phyloP scores from a whole-genome alignment of 2,329 filamentous ascomycete genomes.

The Aureobasidium vineae region DNA sequence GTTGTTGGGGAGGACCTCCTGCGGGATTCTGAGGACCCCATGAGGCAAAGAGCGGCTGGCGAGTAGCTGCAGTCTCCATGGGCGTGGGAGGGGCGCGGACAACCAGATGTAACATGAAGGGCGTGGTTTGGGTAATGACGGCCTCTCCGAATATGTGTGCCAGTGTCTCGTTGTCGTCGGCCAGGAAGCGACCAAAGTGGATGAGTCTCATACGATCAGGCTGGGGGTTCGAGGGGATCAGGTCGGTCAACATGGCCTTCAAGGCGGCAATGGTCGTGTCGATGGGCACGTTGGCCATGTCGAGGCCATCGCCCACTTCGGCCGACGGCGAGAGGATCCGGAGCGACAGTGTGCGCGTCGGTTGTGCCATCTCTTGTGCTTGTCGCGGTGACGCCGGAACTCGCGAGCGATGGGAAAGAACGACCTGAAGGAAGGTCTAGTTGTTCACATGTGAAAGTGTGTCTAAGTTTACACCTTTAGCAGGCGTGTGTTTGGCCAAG shows the following conservation, averaged over 20 bases:
- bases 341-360: constrained; percentile 21
- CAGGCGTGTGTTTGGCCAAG: not conserved
- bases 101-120: constrained; percentile 39
- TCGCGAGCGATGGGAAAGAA: not conserved
- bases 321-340: constrained; percentile 27
- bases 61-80: constrained; percentile 4
- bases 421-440: not conserved
- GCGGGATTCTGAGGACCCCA: not conserved
- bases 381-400: not conserved
- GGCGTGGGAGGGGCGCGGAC: constrained; percentile 27
- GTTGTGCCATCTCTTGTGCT: not conserved
- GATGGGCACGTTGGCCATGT: constrained; percentile 30
- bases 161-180: constrained; percentile 51
- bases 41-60: not conserved
- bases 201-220: constrained; percentile 56
- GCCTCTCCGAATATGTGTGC: constrained; percentile 51
- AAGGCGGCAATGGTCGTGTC: constrained; percentile 52
- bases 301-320: constrained; percentile 21
- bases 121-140: constrained; percentile 45
- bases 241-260: constrained; percentile 52
- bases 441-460: not conserved
- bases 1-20: not conserved
- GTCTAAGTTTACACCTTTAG: no score
- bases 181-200: constrained; percentile 55
- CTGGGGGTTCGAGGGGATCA: constrained; percentile 48